Evolutionary conservation across 2,329 filamentous ascomycete species (phyloP).

Genomic region (Aspergillus spinulosporus): DNA sequence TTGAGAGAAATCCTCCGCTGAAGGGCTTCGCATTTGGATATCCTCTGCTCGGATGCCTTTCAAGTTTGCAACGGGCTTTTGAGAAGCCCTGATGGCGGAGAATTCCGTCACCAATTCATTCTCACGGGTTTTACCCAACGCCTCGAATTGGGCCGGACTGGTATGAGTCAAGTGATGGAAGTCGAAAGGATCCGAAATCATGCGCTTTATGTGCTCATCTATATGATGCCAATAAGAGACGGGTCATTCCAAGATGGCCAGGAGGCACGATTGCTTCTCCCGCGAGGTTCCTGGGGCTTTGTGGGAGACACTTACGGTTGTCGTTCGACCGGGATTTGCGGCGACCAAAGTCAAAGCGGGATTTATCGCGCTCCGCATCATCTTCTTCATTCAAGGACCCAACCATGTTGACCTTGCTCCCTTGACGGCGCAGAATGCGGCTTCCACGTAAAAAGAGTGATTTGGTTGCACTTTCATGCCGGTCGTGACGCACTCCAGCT

Average conservation of each 20-base stretch:
- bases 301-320: conserved; percentile 36
- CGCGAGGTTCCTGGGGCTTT: not conserved
- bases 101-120: conserved; percentile 56
- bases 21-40: conserved; percentile 42
- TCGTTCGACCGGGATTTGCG: conserved; percentile 35
- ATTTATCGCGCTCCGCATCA: conserved; percentile 35
- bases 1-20: conserved; percentile 31
- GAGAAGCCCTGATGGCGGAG: conserved; percentile 54
- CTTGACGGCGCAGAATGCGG: conserved; percentile 50
- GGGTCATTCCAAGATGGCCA: not conserved
- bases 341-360: conserved; percentile 38
- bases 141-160: conserved; percentile 55
- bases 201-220: conserved; percentile 48
- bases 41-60: conserved; percentile 56
- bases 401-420: conserved; percentile 48
- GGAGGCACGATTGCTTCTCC: not conserved
- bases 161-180: conserved; percentile 66
- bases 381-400: conserved; percentile 44
- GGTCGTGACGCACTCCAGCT: conserved; percentile 32
- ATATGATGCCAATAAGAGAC: conserved; percentile 11
- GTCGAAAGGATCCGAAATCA: conserved; percentile 63
- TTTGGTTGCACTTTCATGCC: conserved; percentile 40
- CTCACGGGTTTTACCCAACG: conserved; percentile 53
- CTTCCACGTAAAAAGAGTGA: conserved; percentile 46
- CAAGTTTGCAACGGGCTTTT: conserved; percentile 51